These are phyloP conservation scores for Aphanocladium album DNA, from an alignment of 2,329 filamentous ascomycete genomes.

Conservation along the genomic window DNA sequence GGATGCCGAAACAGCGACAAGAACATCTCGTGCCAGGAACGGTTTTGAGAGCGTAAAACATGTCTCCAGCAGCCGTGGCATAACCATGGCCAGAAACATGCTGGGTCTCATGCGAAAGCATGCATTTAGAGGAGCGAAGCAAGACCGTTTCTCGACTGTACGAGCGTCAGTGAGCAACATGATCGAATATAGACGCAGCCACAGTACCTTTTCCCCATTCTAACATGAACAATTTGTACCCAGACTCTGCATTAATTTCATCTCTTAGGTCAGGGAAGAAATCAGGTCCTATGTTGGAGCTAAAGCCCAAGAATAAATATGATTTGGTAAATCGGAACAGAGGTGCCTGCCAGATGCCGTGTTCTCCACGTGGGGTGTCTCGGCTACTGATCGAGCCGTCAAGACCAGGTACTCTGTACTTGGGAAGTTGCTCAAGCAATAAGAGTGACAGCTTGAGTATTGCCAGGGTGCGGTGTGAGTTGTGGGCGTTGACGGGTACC, in stretches of 20 bases:
- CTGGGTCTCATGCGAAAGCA: not conserved
- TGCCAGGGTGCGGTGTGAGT: not conserved
- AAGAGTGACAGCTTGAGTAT: not conserved
- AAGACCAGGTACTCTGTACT: not conserved
- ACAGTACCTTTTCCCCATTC: not conserved
- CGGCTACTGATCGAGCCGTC: too few species aligned
- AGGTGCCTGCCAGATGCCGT: too few species aligned
- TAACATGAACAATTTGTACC: too few species aligned
- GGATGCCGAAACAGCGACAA: not conserved
- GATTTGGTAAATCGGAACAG: not conserved
- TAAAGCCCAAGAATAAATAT: not conserved
- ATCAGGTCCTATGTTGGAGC: not conserved
- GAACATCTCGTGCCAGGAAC: not conserved
- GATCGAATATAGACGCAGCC: too few species aligned
- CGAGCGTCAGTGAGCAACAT: too few species aligned
- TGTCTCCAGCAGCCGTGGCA: not conserved
- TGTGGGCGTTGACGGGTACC: not conserved
- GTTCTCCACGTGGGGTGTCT: too few species aligned
- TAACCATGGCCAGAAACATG: not conserved
- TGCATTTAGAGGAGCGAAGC: not conserved
- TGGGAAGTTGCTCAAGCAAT: not conserved
- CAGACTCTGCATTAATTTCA: not conserved
- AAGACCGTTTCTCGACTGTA: not conserved
- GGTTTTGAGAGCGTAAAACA: not conserved
- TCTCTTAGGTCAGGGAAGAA: not conserved